These are phyloP conservation scores for Rhynchospora pubera DNA, from an alignment of 176 grass and related monocot species.

Conservation along the genomic window DNA sequence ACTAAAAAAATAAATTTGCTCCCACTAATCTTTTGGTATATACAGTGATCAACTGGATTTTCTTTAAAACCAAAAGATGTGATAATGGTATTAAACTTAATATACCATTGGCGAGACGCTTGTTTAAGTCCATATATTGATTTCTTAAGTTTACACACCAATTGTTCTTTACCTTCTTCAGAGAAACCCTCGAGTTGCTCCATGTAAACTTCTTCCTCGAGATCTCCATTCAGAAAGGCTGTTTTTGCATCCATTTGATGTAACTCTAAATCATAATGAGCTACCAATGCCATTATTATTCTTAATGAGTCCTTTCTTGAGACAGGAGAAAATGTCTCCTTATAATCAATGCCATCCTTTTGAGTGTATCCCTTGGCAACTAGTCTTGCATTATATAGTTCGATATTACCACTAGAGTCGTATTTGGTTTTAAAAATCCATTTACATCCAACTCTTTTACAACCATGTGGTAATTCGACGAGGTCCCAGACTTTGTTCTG, in stretches of 20 bases:
- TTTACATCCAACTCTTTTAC: not conserved
- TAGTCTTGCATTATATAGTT: slow-evolving; percentile 2
- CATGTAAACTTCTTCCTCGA: slow-evolving; percentile 25
- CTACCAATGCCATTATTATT: slow-evolving; percentile 6
- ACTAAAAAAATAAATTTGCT: slow-evolving; percentile 12
- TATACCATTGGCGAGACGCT: slow-evolving; percentile 8
- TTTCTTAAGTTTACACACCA: slow-evolving; percentile 21
- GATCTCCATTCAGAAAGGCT: slow-evolving; percentile 16
- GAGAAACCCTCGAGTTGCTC: slow-evolving; percentile 2
- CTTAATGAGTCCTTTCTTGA: not conserved
- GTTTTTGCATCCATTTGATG: slow-evolving; percentile 27
- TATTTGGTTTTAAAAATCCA: not conserved
- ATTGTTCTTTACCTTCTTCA: not conserved
- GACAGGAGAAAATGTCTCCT: slow-evolving; percentile 4
- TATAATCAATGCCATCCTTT: slow-evolving; percentile 18
- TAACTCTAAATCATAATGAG: slow-evolving; percentile 15
- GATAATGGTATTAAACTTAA: slow-evolving; percentile 17
- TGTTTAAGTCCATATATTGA: slow-evolving; percentile 30
- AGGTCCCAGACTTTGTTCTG: slow-evolving; percentile 9
- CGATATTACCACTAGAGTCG: not conserved
- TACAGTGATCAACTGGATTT: not conserved
- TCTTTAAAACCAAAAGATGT: not conserved
- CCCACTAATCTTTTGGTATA: slow-evolving; percentile 13
- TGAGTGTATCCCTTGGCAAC: not conserved
- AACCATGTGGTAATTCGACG: not conserved